Evolutionary conservation across 495 filamentous ascomycete species (phyloP).

Genomic region (Tetracladium setigerum): DNA sequence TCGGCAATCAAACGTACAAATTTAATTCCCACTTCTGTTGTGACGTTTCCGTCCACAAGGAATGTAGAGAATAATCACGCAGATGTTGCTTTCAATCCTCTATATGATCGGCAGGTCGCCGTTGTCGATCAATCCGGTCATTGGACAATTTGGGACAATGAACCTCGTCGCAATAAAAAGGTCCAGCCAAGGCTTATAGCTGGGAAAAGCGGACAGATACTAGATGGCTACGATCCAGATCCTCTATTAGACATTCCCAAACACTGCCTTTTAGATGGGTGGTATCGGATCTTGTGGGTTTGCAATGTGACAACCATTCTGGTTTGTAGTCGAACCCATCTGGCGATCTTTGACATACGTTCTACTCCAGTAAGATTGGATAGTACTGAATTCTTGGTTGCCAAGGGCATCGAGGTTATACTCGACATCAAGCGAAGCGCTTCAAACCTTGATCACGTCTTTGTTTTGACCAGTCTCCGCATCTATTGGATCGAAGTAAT

Average conservation of each 20-base stretch:
- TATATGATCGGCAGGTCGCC: constrained; percentile 51
- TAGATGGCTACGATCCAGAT: constrained; percentile 18
- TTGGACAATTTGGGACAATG: constrained; percentile 73
- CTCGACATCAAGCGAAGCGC: constrained; percentile 42
- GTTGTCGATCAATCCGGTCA: constrained; percentile 64
- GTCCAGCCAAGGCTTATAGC: neutral
- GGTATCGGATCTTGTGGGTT: constrained; percentile 43
- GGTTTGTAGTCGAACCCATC: constrained; percentile 34
- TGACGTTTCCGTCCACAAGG: constrained; percentile 32
- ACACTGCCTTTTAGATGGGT: constrained; percentile 32
- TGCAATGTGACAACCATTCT: constrained; percentile 36
- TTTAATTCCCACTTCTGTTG: constrained; percentile 30
- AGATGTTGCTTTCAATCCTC: constrained; percentile 75
- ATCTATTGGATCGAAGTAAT: constrained; percentile 27
- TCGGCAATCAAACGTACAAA: too few relatives aligned
- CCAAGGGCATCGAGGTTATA: constrained; percentile 35
- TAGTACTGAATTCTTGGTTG: constrained; percentile 26
- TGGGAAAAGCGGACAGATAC: constrained; percentile 11
- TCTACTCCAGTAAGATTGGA: constrained; percentile 21
- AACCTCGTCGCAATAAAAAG: constrained; percentile 1
- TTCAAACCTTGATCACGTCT: constrained; percentile 40
- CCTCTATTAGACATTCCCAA: constrained; percentile 16
- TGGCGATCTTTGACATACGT: constrained; percentile 25
- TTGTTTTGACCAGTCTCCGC: constrained; percentile 45
- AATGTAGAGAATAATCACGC: constrained; percentile 37